phyloP scores from a whole-genome alignment of 2,329 filamentous ascomycete genomes.

The Aspergillus unguis region DNA sequence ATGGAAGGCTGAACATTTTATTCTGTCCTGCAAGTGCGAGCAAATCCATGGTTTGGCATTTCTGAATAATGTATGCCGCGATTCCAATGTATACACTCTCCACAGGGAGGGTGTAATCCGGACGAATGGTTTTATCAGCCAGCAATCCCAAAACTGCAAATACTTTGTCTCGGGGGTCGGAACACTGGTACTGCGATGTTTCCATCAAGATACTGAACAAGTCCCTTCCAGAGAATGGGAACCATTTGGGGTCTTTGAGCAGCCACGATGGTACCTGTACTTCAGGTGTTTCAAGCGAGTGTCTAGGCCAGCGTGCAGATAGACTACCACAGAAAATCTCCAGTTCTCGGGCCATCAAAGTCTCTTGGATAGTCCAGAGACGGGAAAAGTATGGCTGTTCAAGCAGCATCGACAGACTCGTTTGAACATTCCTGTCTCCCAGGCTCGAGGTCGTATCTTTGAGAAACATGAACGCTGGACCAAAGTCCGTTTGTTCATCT shows the following conservation, averaged over 20 bases:
- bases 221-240: neutral
- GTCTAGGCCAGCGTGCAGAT: slow-evolving; percentile 1
- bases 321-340: neutral
- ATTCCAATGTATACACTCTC: neutral
- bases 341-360: neutral
- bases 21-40: neutral
- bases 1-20: neutral
- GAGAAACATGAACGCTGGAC: neutral
- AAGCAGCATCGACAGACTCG: neutral
- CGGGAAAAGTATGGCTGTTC: neutral
- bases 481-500: neutral
- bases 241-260: neutral
- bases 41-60: neutral
- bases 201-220: neutral
- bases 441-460: neutral
- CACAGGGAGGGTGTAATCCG: slow-evolving; percentile 1
- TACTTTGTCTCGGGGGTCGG: slow-evolving; percentile 6
- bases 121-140: neutral
- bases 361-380: neutral
- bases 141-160: slow-evolving; percentile 1
- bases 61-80: neutral
- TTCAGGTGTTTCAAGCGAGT: neutral
- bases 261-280: slow-evolving; percentile 1
- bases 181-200: neutral
- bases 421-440: neutral